phyloP scores from a whole-genome alignment of 306 rosid genomes.

The Sesbania bispinosa region DNA sequence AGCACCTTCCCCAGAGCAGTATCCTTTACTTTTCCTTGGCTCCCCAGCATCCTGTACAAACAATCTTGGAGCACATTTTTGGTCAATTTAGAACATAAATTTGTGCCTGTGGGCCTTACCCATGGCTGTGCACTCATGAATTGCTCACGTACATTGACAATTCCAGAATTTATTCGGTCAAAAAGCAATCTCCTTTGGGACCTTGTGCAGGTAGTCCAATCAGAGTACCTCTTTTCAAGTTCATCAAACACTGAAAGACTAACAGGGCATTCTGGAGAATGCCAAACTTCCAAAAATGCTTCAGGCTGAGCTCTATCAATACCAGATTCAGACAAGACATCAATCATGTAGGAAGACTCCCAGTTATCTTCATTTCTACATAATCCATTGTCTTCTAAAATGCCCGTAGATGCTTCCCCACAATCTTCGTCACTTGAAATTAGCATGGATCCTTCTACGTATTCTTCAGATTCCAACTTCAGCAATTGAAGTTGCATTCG shows the following conservation, averaged over 20 bases:
- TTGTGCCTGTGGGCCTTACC: not conserved
- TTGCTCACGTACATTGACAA: not conserved
- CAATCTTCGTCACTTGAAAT: not conserved
- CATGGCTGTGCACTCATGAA: not conserved
- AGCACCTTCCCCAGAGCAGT: conserved; percentile 42
- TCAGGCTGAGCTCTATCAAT: not conserved
- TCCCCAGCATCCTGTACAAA: conserved; percentile 23
- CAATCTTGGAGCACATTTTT: not conserved
- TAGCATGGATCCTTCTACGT: not conserved
- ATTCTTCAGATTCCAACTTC: conserved; percentile 13
- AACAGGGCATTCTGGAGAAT: not conserved
- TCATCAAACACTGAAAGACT: conserved; percentile 12
- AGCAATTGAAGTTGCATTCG: conserved; percentile 17
- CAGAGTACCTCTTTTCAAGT: conserved; percentile 13
- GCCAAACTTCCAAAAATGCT: not conserved
- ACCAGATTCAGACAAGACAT: conserved; percentile 4
- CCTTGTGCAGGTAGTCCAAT: not conserved
- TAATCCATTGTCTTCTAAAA: conserved; percentile 1
- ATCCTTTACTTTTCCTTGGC: conserved; percentile 38
- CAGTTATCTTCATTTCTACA: not conserved
- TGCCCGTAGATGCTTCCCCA: not conserved
- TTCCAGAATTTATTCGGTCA: not conserved
- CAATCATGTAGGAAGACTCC: conserved; percentile 14
- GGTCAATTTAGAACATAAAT: not conserved
- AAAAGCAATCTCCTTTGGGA: conserved; percentile 14